Evolutionary conservation across 192 early-diverging fungal species (phyloP).

Genomic region (Globomyces pollinis-pini): DNA sequence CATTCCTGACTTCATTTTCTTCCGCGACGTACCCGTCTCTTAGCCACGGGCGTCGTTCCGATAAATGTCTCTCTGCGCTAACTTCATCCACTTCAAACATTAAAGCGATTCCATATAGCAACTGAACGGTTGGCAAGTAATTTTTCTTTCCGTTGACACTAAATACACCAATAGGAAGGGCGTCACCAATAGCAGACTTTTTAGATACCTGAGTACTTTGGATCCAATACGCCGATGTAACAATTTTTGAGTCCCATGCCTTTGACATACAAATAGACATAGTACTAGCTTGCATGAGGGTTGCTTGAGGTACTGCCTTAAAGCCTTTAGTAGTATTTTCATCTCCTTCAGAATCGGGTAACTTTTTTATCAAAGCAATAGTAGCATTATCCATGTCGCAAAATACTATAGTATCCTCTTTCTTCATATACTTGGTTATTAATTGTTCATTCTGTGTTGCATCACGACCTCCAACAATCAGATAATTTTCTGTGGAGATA

Average conservation of each 20-base stretch:
- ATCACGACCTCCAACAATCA: slow-evolving; percentile 89
- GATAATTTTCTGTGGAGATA: slow-evolving; percentile 80
- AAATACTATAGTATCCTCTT: slow-evolving; percentile 83
- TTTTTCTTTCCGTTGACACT: slow-evolving; percentile 94
- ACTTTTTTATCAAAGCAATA: slow-evolving; percentile 82
- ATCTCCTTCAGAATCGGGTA: slow-evolving; percentile 9
- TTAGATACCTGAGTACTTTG: slow-evolving; percentile 79
- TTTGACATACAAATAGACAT: slow-evolving; percentile 91
- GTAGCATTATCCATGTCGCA: slow-evolving; percentile 91
- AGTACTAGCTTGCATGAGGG: slow-evolving; percentile 87
- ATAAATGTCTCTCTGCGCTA: slow-evolving; percentile 56
- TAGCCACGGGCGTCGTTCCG: slow-evolving; percentile 52
- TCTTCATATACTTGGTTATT: slow-evolving; percentile 55
- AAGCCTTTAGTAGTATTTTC: slow-evolving; percentile 6
- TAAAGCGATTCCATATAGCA: slow-evolving; percentile 95
- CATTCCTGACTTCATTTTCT: too few species aligned
- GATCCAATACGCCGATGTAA: slow-evolving; percentile 95
- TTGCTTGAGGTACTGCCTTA: slow-evolving; percentile 34
- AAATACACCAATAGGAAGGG: slow-evolving; percentile 81
- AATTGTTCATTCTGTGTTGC: slow-evolving; percentile 89
- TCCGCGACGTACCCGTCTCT: slow-evolving; percentile 8
- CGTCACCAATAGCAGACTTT: slow-evolving; percentile 85
- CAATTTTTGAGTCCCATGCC: slow-evolving; percentile 96
- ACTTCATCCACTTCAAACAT: slow-evolving; percentile 84
- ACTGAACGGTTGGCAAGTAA: slow-evolving; percentile 84